Percentiles rank a stretch among this genome's conserved stretches.
phyloP scores from a whole-genome alignment of 2,329 filamentous ascomycete species.

The Alternaria angustiovoidea region DNA sequence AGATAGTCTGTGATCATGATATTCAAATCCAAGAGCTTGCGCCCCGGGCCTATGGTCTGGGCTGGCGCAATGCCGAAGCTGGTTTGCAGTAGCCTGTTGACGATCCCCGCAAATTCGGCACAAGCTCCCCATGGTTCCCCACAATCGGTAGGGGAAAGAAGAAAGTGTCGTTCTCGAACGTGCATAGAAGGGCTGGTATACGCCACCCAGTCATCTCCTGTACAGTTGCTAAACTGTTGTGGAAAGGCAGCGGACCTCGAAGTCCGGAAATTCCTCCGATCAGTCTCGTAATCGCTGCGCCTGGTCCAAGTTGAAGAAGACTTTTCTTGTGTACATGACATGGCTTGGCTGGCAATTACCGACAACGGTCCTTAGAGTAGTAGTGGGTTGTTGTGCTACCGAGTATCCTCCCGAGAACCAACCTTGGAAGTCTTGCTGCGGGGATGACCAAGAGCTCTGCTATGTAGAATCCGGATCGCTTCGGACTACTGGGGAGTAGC shows the following conservation, averaged over 20 bases:
- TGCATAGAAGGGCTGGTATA: conserved; percentile 13
- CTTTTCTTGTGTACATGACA: conserved; percentile 14
- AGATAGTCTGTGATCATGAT: conserved; percentile 26
- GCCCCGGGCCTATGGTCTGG: conserved; percentile 22
- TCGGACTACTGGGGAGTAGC: background rate
- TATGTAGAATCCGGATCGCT: conserved; percentile 6
- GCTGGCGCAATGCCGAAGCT: conserved; percentile 19
- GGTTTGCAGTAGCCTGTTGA: conserved; percentile 28
- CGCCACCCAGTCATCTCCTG: conserved; percentile 18
- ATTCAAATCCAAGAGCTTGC: conserved; percentile 17
- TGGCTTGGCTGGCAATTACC: conserved; percentile 26
- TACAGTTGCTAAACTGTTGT: background rate
- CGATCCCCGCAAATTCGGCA: conserved; percentile 31
- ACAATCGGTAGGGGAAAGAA: conserved; percentile 20
- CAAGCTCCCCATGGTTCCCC: conserved; percentile 26
- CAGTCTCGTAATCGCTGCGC: conserved; percentile 1
- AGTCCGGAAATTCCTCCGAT: conserved; percentile 15
- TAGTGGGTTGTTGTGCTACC: conserved; percentile 23
- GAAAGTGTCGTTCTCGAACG: conserved; percentile 25
- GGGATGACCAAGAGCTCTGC: conserved; percentile 18
- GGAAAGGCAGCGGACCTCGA: conserved; percentile 10
- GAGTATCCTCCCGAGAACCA: conserved; percentile 37
- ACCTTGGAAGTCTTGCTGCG: conserved; percentile 10
- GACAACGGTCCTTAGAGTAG: conserved; percentile 23
- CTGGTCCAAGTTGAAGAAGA: conserved; percentile 17